A percentile compares a stretch with the other conserved stretches of the same genome.
Evolutionary conservation across 2,329 filamentous ascomycete species (phyloP).

Genomic region (Apiospora arundinis): DNA sequence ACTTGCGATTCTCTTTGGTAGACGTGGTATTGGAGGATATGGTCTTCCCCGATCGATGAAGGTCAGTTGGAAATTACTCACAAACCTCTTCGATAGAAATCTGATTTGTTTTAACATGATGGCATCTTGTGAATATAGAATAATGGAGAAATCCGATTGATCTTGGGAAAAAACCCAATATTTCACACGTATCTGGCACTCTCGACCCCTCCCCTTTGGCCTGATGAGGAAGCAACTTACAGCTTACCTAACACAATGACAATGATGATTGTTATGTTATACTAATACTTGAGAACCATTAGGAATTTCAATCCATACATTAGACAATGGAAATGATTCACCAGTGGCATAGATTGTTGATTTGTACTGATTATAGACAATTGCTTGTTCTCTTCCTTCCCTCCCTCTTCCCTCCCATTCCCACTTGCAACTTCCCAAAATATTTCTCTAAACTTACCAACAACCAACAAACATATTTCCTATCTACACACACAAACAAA

Average conservation of each 20-base stretch:
- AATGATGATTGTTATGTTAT: too few species aligned
- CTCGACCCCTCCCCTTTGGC: too few species aligned
- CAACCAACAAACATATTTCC: too few species aligned
- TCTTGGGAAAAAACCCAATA: too few species aligned
- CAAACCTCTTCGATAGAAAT: not conserved
- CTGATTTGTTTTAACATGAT: not conserved
- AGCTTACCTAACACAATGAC: too few species aligned
- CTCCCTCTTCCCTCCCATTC: not conserved
- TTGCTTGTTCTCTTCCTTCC: not conserved
- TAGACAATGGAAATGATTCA: too few species aligned
- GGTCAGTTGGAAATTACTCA: not conserved
- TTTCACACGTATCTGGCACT: too few species aligned
- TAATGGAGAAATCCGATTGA: not conserved
- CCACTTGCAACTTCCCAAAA: not conserved
- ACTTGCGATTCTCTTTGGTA: too few species aligned
- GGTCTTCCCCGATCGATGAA: not conserved
- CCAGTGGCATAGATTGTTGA: not conserved
- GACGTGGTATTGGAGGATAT: not conserved
- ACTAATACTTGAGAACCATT: too few species aligned
- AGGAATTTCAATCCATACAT: too few species aligned
- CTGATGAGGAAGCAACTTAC: too few species aligned
- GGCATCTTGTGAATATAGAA: not conserved
- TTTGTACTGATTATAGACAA: not conserved
- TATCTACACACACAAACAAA: too few species aligned
- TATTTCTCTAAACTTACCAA: not conserved